Base-by-base conservation (phyloP, 23 red algal genomes). In the Pyropia haitanensis region DNA sequence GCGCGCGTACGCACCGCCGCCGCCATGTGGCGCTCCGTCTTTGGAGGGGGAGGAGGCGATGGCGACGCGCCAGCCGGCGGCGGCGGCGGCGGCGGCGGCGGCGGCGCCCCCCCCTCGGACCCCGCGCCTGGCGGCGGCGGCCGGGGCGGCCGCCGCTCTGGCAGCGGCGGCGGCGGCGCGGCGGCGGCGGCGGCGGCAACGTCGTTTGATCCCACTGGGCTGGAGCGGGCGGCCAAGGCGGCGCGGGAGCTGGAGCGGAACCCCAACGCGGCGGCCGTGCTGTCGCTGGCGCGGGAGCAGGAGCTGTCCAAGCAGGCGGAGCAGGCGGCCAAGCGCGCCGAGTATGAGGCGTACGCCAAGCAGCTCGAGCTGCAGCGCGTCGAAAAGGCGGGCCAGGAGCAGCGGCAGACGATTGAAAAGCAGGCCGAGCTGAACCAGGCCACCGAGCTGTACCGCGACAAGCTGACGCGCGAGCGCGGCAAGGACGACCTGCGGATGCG, bases 211-310 rank as follows among this genome's bases (percentile, higher is more conserved):
- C 85, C 85, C 24, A 76, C 71, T 13, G 85, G 85, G 27, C 65
- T 90, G 27, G 85, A 90, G 76, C 76, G 85, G 31, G 85, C 85
- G 16, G 85, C 85, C 6, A 80, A 80, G 31, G 85, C 85, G 19
- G 85, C 85, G 29, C 68, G 71, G 7, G 76, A 90, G 51, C 64
- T 90, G 51, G 85, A 90, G 21, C 69, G 68, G 5, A 75, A 67
- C 17, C 85, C 85, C 13, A 90, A 90, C 76, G 85, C 85, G 22
- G 65, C 53, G 18, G 61, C 72, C 53, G 75, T 74, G 19, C 54
- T 90, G 20, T 58, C 71, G 20, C 44, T 90, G 49, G 75, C 79
- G 15, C 76, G 73, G 67, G 75, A 90, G 76, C 85, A 90, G 29
- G 85, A 90, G 60, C 49, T 26, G 14, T 65, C 85, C 14, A 90